phyloP scores from a whole-genome alignment of 148 eudicot species.

The Rhododendron simsii region DNA sequence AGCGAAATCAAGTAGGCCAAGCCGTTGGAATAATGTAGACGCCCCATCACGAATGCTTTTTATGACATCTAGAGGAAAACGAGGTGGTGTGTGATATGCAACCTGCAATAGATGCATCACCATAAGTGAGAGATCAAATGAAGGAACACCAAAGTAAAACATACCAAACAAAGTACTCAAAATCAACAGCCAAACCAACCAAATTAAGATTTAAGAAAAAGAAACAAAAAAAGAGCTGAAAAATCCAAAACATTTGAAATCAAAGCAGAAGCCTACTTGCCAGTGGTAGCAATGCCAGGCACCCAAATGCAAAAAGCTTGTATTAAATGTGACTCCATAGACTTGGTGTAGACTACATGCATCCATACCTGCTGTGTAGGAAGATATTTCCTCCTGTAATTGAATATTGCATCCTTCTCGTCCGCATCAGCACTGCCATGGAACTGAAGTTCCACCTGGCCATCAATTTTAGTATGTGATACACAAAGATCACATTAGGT shows the following conservation, averaged over 20 bases:
- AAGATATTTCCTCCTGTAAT: conserved; percentile 81
- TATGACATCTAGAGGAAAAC: conserved; percentile 66
- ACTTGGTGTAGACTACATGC: not conserved
- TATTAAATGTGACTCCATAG: not conserved
- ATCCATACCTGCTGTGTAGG: conserved; percentile 81
- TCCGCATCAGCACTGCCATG: conserved; percentile 35
- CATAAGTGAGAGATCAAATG: conserved; percentile 1
- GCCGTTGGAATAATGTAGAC: conserved; percentile 49
- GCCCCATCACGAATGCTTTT: conserved; percentile 71
- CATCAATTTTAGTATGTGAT: not conserved
- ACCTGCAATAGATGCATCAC: conserved; percentile 43
- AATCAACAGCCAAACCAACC: not conserved
- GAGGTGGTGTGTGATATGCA: conserved; percentile 90
- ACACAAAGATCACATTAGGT: not conserved
- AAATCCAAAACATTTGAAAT: not conserved
- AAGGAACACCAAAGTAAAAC: conserved; percentile 5
- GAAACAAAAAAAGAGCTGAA: not conserved
- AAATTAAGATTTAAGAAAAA: not conserved
- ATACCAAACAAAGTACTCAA: not conserved
- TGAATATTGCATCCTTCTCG: conserved; percentile 84
- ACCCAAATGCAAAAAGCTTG: not conserved
- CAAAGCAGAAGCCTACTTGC: not conserved
- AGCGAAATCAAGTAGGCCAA: conserved; percentile 85
- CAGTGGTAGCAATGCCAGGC: not conserved
- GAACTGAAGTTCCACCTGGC: conserved; percentile 79